Percentiles rank a stretch among this genome's conserved stretches.
These are phyloP conservation scores for Magnaporthiopsis rhizophila DNA, from an alignment of 2,329 filamentous ascomycete genomes.

Conservation along the genomic window DNA sequence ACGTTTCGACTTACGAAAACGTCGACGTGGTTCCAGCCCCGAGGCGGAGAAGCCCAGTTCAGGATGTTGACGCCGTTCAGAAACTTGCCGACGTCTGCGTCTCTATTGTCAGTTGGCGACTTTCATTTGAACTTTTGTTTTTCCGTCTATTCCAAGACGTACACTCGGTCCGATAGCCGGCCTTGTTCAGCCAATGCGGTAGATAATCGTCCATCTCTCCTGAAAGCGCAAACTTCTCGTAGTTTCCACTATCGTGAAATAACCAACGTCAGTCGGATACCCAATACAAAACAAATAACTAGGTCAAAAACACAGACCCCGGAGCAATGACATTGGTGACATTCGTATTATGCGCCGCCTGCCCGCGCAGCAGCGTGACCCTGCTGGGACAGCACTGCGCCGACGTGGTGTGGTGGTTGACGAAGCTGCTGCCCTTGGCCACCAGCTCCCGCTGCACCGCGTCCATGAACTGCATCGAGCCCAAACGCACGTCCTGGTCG, in stretches of 20 bases:
- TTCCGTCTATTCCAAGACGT: neutral
- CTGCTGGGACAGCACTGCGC: slow-evolving; percentile 21
- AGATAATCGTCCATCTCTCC: slow-evolving; percentile 34
- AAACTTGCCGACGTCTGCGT: slow-evolving; percentile 28
- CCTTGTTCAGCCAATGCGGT: slow-evolving; percentile 33
- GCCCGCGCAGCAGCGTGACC: slow-evolving; percentile 17
- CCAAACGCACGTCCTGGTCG: slow-evolving; percentile 16
- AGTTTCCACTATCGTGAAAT: slow-evolving; percentile 20
- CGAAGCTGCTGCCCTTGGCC: slow-evolving; percentile 17
- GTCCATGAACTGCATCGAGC: slow-evolving; percentile 13
- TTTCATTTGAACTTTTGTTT: neutral
- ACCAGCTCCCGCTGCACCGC: slow-evolving; percentile 15
- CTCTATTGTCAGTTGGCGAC: neutral
- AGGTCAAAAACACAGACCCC: slow-evolving; percentile 17
- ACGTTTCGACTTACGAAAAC: slow-evolving; percentile 6
- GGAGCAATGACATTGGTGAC: slow-evolving; percentile 25
- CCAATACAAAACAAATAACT: too few species aligned
- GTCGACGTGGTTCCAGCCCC: slow-evolving; percentile 20
- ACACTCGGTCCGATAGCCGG: slow-evolving; percentile 34
- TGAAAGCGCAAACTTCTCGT: slow-evolving; percentile 33
- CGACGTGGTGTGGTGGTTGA: slow-evolving; percentile 19
- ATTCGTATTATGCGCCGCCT: slow-evolving; percentile 22
- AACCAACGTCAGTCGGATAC: neutral
- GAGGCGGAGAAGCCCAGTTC: slow-evolving; percentile 28
- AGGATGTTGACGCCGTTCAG: slow-evolving; percentile 33